Evolutionary conservation across 2,329 filamentous ascomycete genomes (phyloP), one percentile per base, ranked within the genome.

Genomic region (Colletotrichum navitas): DNA sequence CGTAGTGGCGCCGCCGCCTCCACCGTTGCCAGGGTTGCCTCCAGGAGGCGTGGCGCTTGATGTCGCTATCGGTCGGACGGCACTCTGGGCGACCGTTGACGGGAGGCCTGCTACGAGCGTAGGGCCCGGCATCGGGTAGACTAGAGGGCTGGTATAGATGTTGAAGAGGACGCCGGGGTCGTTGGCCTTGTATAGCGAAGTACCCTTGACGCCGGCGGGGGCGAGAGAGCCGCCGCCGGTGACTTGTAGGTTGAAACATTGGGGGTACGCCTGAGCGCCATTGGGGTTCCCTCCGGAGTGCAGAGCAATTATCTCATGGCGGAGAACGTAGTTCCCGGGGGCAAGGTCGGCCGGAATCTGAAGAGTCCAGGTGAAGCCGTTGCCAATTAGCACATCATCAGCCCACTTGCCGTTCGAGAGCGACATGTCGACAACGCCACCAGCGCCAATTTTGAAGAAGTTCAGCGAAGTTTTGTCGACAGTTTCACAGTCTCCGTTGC

Each of bases 361-460:
- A 51, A 87, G 80, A 55, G 81, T 81, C 82, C 84, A 86, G 63
- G 82, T 81, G 78, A 81, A 79, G 74, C 83, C 83, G 78, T 86
- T 85, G 55, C 77, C 76, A 61, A 88, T 83, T 73, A 88, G 78
- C 66, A 84, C 78, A 73, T 90, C 88, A n/a, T 86, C 80, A 52
- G 86, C 89, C 89, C 89, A 92, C 55, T 79, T 81, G 45, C 86
- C 86, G 0, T 85, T 75, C 81, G 76, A 75, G 41, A 74, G 73
- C 66, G 76, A 80, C 67, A 81, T 84, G 64, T 83, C 81, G 68
- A 86, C 80, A 52, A 89, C 83, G 63, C 89, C 89, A 41, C 78
- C 81, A 72, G 85, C 83, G 43, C 85, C 84, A 70, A 91, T 88
- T 85, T 92, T 91, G 83, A 88, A 86, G 79, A 86, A 91, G 72